Evolutionary conservation across 2,329 filamentous ascomycete species (phyloP), one percentile per base, ranked within the genome.

Genomic region (Colletotrichum agaves): DNA sequence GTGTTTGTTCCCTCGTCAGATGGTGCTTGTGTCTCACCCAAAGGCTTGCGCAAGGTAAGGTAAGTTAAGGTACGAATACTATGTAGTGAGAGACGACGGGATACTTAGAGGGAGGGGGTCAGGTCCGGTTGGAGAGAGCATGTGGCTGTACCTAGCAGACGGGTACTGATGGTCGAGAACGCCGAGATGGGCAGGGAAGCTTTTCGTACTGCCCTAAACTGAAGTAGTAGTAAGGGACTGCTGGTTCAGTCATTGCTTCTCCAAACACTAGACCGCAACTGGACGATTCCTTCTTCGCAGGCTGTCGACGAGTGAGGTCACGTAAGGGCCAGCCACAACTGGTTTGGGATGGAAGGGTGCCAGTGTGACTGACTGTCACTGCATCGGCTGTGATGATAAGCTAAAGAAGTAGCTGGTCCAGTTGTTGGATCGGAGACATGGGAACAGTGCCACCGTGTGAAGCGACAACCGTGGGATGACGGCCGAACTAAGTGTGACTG

Each of bases 11-110:
- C 15, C 23, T 31, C 49, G 55, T 68, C 65, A 65, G 53, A 65
- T 68, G 65, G 59, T 67, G 55, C 15, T 23, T 33, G 43, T 67
- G 65, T 67, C 65, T 67, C 61, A 59, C 39, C 23, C 55, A 39
- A 35, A 63, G 19, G 2, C 37, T 31, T 27, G 23, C 23, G 23
- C 23, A 5, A 27, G 23, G 23, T 27, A 27, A 27, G 6, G 23
- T 3, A 27, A 27, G 23, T 3, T 27, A 31, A 13, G 15, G 10
- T 44, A 7, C n/a, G n/a, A n/a, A n/a, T n/a, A n/a, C n/a, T n/a
- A 59, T 13, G 63, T 62, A 57, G 31, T 17, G 33, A 33, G 8
- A 33, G 49, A 13, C 19, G 47, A 35, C 10, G 57, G 21, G 49
- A 39, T 55, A 61, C 49, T 35, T 50, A 27, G 33, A 13, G 10